phyloP scores from a whole-genome alignment of 1,139 yeast genomes.

The Blastobotrys apis region DNA sequence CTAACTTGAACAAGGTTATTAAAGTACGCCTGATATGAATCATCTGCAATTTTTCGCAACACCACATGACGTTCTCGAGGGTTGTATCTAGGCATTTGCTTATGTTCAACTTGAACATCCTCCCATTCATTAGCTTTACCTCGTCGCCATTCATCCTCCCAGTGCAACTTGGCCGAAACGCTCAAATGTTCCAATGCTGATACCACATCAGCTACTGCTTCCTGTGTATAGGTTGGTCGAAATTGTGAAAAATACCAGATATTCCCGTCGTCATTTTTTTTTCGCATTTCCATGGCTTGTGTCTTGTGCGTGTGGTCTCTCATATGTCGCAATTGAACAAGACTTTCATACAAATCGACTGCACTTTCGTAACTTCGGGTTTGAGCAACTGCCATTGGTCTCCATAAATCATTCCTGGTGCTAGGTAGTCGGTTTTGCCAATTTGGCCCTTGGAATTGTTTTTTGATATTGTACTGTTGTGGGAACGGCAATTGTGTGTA shows the following conservation, averaged over 20 bases:
- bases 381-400: slow-evolving; percentile 82
- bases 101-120: slow-evolving; percentile 48
- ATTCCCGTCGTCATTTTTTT: slow-evolving; percentile 70
- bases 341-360: slow-evolving; percentile 66
- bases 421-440: slow-evolving; percentile 83
- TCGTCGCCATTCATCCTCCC: slow-evolving; percentile 87
- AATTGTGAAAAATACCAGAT: slow-evolving; percentile 70
- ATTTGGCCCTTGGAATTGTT: slow-evolving; percentile 65
- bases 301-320: slow-evolving; percentile 59
- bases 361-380: slow-evolving; percentile 63
- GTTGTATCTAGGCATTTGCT: slow-evolving; percentile 53
- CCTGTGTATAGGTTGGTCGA: slow-evolving; percentile 88
- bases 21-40: slow-evolving; percentile 13
- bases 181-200: slow-evolving; percentile 50
- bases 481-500: slow-evolving; percentile 70
- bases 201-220: slow-evolving; percentile 82
- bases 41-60: slow-evolving; percentile 51
- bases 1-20: slow-evolving; percentile 5
- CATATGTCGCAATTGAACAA: slow-evolving; percentile 66
- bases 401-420: slow-evolving; percentile 81
- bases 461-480: slow-evolving; percentile 66
- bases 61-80: slow-evolving; percentile 64
- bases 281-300: slow-evolving; percentile 65
- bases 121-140: slow-evolving; percentile 70
- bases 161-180: slow-evolving; percentile 50